These are phyloP conservation scores for Cucumis cinereus DNA, from an alignment of 306 rosid species.

Conservation along the genomic window DNA sequence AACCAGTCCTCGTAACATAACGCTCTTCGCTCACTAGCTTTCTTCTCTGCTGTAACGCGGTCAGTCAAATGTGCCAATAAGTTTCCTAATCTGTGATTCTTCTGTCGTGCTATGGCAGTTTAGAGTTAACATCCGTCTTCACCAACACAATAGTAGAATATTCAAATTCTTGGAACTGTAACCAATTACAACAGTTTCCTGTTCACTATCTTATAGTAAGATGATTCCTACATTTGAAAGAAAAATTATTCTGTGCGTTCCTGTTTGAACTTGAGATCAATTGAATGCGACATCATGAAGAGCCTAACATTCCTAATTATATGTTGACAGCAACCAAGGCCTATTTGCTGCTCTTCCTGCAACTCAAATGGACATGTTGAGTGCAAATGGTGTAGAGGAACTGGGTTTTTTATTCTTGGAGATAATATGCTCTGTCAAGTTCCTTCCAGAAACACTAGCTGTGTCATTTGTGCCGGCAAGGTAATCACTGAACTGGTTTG, in stretches of 20 bases:
- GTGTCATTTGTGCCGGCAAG: constrained; percentile 75
- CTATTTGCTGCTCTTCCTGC: constrained; percentile 76
- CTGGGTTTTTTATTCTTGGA: constrained; percentile 86
- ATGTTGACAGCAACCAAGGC: constrained; percentile 74
- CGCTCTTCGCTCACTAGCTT: not conserved
- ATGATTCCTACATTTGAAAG: not conserved
- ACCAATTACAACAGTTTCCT: not conserved
- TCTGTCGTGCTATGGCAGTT: not conserved
- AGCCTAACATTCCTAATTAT: not conserved
- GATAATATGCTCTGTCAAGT: constrained; percentile 98
- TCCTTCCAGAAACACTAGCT: constrained; percentile 71
- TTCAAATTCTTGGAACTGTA: not conserved
- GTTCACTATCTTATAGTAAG: not conserved
- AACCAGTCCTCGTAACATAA: not conserved
- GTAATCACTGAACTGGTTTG: constrained; percentile 16
- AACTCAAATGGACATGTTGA: constrained; percentile 64
- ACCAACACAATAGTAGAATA: not conserved
- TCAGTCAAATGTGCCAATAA: not conserved
- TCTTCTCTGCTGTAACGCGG: not conserved
- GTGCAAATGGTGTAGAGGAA: constrained; percentile 89
- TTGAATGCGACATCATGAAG: not conserved
- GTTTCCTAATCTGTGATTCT: not conserved
- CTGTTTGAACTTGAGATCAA: not conserved
- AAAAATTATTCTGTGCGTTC: not conserved
- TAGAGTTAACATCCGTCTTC: not conserved